Conservation (phyloP, 2,329 filamentous ascomycete species). For the Celoporthe dispersa region DNA sequence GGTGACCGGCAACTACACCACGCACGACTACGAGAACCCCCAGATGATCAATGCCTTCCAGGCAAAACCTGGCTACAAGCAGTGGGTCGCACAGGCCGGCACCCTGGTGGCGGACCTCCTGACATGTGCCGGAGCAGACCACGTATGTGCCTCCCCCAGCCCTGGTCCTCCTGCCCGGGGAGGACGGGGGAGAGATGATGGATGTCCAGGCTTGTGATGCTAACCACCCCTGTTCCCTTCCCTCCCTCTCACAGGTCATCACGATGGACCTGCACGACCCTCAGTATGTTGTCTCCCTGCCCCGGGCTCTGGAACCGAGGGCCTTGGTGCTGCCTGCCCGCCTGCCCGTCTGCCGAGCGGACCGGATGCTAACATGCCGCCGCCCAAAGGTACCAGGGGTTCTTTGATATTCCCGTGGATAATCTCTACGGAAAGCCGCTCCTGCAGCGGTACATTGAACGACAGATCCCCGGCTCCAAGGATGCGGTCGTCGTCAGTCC, state of each 20-base stretch:
- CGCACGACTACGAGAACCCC: slow-evolving; percentile 68
- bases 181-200: too few relatives aligned
- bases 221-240: slow-evolving; percentile 22
- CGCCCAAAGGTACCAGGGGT: slow-evolving; percentile 76
- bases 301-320: background rate
- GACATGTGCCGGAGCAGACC: slow-evolving; percentile 93
- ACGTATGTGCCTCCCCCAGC: slow-evolving; percentile 56
- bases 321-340: background rate
- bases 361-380: slow-evolving; percentile 20
- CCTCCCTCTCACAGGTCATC: slow-evolving; percentile 64
- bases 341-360: too few relatives aligned
- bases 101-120: slow-evolving; percentile 93
- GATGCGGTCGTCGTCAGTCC: slow-evolving; percentile 93
- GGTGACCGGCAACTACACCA: slow-evolving; percentile 56
- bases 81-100: slow-evolving; percentile 97
- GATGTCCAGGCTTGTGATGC: slow-evolving; percentile 15
- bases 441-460: slow-evolving; percentile 72
- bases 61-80: slow-evolving; percentile 91
- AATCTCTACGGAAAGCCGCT: slow-evolving; percentile 89
- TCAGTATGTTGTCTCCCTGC: slow-evolving; percentile 50
- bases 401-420: slow-evolving; percentile 98
- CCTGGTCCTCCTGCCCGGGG: too few relatives aligned
- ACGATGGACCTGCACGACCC: slow-evolving; percentile 97
- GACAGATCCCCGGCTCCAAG: slow-evolving; percentile 76
- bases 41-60: slow-evolving; percentile 63